phyloP scores from a whole-genome alignment of 176 grass and related monocot genomes.

The Zoysia japonica region DNA sequence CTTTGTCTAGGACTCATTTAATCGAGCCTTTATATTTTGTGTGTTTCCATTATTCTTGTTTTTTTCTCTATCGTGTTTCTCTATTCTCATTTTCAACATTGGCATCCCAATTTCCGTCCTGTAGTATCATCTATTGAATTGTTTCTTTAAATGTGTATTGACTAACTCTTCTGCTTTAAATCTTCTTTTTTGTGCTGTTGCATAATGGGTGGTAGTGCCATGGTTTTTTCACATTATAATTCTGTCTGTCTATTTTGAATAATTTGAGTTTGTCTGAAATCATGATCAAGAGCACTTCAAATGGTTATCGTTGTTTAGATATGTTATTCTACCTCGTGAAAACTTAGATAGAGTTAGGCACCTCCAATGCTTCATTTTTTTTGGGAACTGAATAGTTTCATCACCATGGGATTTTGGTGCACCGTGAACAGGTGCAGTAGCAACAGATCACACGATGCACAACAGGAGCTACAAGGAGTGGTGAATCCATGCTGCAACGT shows the following conservation, averaged over 20 bases:
- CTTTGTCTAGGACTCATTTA: conserved; percentile 14
- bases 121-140: conserved; percentile 15
- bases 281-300: neutral
- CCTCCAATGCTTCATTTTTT: neutral
- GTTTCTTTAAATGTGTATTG: conserved; percentile 14
- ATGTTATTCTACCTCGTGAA: neutral
- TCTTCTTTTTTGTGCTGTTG: conserved; percentile 9
- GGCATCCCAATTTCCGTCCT: conserved; percentile 14
- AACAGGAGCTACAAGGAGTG: neutral
- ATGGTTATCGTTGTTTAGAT: neutral
- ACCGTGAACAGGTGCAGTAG: neutral
- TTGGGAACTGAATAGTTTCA: conserved; percentile 15
- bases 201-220: neutral
- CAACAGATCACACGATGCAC: conserved; percentile 8
- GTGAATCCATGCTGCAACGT: conserved; percentile 28
- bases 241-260: conserved; percentile 21
- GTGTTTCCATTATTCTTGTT: conserved; percentile 14
- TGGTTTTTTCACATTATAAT: conserved; percentile 9
- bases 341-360: conserved; percentile 4
- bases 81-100: conserved; percentile 1
- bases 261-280: conserved; percentile 1
- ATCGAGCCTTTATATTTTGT: conserved; percentile 9
- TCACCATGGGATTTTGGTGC: conserved; percentile 9
- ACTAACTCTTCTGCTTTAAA: conserved; percentile 1
- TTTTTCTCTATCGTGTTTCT: neutral